These are phyloP conservation scores for Heterobasidion annosum DNA, from an alignment of 1,284 basidiomycete genomes.

Conservation along the genomic window DNA sequence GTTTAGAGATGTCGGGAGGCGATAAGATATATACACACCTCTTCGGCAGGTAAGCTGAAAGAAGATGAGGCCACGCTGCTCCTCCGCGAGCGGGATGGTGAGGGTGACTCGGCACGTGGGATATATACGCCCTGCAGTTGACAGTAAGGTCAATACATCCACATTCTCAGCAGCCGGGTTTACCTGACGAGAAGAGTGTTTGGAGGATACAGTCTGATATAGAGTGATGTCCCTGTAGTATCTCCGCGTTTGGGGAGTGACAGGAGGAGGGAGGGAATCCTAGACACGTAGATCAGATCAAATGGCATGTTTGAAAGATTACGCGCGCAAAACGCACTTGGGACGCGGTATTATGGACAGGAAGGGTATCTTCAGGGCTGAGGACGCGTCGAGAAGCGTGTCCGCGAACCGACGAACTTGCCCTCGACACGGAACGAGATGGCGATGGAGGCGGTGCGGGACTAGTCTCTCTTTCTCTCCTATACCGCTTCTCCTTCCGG, in stretches of 20 bases:
- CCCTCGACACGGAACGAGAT: constrained; percentile 4
- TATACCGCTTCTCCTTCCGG: constrained; percentile 31
- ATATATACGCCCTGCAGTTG: constrained; percentile 7
- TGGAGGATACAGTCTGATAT: constrained; percentile 7
- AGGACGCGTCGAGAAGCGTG: constrained; percentile 42
- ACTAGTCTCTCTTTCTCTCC: constrained; percentile 36
- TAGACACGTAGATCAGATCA: constrained; percentile 9
- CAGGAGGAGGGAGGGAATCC: constrained; percentile 14
- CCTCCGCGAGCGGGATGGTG: constrained; percentile 11
- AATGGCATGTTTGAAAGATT: not conserved
- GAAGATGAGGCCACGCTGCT: constrained; percentile 9
- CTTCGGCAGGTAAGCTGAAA: constrained; percentile 2
- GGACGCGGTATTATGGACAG: constrained; percentile 14
- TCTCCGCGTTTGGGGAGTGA: constrained; percentile 9
- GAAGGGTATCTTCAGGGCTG: constrained; percentile 18
- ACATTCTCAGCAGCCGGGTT: not conserved
- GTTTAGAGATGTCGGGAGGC: not conserved
- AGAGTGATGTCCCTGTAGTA: constrained; percentile 13
- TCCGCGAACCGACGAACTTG: constrained; percentile 40
- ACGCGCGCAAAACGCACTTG: constrained; percentile 23
- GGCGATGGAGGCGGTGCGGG: constrained; percentile 40
- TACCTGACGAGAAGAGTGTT: constrained; percentile 5
- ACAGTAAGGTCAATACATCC: not conserved
- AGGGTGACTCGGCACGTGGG: constrained; percentile 12
- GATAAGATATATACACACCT: not conserved